phyloP scores from a whole-genome alignment of 106 monocot species.

The Acanthochlamys bracteata region DNA sequence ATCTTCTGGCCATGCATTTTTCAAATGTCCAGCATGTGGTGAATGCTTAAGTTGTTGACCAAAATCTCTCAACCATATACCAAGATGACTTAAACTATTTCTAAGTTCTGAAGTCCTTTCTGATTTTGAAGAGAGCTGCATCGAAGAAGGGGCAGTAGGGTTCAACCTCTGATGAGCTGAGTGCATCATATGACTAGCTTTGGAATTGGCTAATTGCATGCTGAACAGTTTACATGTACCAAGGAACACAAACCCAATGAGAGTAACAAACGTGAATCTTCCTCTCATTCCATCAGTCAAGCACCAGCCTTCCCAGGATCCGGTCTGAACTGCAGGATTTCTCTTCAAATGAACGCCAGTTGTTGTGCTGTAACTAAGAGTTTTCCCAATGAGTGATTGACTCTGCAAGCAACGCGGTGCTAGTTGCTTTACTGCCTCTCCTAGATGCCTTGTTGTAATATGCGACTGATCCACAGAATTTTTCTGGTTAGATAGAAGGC shows the following conservation, averaged over 20 bases:
- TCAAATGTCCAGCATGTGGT: slow-evolving; percentile 6
- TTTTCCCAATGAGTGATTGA: slow-evolving; percentile 19
- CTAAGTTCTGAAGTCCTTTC: background rate
- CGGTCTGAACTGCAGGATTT: slow-evolving; percentile 28
- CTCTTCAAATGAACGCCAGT: slow-evolving; percentile 39
- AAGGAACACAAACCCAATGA: slow-evolving; percentile 48
- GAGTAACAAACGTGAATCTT: slow-evolving; percentile 23
- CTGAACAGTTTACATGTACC: slow-evolving; percentile 33
- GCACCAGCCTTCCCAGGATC: slow-evolving; percentile 33
- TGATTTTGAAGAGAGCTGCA: slow-evolving; percentile 1
- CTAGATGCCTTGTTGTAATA: slow-evolving; percentile 36
- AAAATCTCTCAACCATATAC: slow-evolving; percentile 23
- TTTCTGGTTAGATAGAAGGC: slow-evolving; percentile 19
- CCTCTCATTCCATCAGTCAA: slow-evolving; percentile 19
- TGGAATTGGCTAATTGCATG: slow-evolving; percentile 26
- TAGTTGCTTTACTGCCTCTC: slow-evolving; percentile 82
- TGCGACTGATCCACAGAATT: slow-evolving; percentile 17
- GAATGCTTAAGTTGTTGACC: slow-evolving; percentile 22
- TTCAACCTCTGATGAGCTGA: slow-evolving; percentile 13
- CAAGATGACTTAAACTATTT: slow-evolving; percentile 9
- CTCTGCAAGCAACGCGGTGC: slow-evolving; percentile 45
- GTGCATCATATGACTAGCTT: slow-evolving; percentile 8
- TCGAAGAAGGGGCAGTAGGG: slow-evolving; percentile 9
- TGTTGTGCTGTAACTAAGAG: slow-evolving; percentile 2
- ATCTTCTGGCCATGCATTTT: slow-evolving; percentile 20